Evolutionary conservation across 306 rosid species (phyloP).

Genomic region (Carpinus fangiana): DNA sequence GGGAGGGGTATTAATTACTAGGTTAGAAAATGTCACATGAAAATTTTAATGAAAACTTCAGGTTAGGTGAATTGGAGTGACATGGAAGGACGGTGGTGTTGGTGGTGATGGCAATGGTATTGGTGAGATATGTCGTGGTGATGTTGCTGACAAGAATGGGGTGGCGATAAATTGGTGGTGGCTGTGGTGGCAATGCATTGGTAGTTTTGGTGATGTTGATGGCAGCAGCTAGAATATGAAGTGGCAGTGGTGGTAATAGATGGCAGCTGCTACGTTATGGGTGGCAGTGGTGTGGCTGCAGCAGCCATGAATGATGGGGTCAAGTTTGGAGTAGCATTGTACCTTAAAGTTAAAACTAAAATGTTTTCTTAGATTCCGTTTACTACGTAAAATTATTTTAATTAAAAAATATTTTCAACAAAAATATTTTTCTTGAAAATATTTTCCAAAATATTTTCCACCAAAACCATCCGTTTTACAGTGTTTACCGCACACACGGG

Average conservation of each 20-base stretch:
- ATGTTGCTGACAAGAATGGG: background rate
- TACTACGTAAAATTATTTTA: no score
- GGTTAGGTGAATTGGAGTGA: background rate
- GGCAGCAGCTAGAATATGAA: background rate
- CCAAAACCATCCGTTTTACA: no score
- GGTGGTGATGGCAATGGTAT: background rate
- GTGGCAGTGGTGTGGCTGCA: background rate
- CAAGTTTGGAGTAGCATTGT: no score
- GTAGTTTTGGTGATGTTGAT: background rate
- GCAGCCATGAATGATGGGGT: no score
- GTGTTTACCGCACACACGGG: no score
- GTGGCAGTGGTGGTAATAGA: background rate
- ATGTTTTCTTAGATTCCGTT: no score
- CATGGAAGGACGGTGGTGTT: background rate
- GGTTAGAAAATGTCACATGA: background rate
- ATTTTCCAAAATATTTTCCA: no score
- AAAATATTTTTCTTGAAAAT: no score
- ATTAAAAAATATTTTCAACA: no score
- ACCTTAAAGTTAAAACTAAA: no score
- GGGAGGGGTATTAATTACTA: background rate
- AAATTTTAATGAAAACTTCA: background rate
- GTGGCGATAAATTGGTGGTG: background rate
- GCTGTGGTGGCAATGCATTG: background rate
- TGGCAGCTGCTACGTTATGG: background rate
- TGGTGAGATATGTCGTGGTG: slow-evolving; percentile 1